phyloP scores from a whole-genome alignment of 768 basidiomycete genomes.

The Podaxis carcinomalis region DNA sequence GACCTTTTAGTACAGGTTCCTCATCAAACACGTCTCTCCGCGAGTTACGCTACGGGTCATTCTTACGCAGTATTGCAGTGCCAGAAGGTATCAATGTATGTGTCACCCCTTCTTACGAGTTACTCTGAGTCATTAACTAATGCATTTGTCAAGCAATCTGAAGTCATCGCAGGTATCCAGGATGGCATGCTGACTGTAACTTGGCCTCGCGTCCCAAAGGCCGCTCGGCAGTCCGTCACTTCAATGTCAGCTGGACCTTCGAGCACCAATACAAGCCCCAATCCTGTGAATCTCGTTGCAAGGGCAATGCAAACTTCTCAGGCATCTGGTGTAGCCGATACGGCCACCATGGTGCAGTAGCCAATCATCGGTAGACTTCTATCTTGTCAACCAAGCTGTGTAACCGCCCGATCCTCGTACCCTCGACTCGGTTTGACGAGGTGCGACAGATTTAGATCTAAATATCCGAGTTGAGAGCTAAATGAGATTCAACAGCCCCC shows the following conservation, averaged over 20 bases:
- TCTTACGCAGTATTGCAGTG: constrained; percentile 32
- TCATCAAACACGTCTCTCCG: constrained; percentile 19
- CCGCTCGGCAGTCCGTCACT: background rate
- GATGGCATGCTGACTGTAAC: constrained; percentile 41
- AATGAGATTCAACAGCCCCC: background rate
- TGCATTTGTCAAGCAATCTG: constrained; percentile 26
- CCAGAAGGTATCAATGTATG: constrained; percentile 35
- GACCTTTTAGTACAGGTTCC: background rate
- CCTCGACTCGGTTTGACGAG: background rate
- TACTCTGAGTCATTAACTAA: constrained; percentile 19
- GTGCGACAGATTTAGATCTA: background rate
- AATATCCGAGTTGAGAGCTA: background rate
- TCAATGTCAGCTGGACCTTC: background rate
- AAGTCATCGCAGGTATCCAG: constrained; percentile 29
- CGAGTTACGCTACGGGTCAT: constrained; percentile 42
- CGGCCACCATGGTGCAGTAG: background rate
- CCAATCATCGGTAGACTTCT: too few relatives aligned
- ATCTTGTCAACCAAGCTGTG: too few relatives aligned
- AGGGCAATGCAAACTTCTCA: background rate
- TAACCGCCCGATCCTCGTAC: background rate
- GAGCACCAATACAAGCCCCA: background rate
- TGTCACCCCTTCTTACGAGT: constrained; percentile 10
- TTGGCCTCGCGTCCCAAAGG: constrained; percentile 27
- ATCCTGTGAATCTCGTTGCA: background rate
- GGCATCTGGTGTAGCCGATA: background rate